Percentiles rank a stretch among this genome's conserved stretches.
phyloP scores from a whole-genome alignment of 345 rosid species.

The Hibiscus tridactylites region DNA sequence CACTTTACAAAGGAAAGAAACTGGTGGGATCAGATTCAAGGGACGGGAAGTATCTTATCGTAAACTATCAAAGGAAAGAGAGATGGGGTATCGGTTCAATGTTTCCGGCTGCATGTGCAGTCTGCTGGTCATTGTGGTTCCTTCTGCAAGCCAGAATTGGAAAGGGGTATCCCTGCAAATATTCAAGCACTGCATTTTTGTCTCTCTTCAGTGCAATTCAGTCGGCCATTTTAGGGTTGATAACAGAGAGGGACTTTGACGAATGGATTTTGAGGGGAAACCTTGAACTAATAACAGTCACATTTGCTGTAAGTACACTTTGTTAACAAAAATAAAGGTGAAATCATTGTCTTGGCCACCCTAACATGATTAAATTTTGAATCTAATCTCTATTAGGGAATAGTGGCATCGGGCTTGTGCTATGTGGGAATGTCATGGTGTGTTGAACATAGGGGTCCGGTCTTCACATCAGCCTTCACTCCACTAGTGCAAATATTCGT shows the following conservation, averaged over 20 bases:
- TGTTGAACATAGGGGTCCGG: slow-evolving; percentile 65
- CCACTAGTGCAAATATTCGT: slow-evolving; percentile 64
- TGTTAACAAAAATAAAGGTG: too few relatives aligned
- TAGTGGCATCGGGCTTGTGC: slow-evolving; percentile 74
- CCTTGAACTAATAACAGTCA: slow-evolving; percentile 28
- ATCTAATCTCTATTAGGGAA: slow-evolving; percentile 33
- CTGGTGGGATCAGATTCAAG: slow-evolving; percentile 18
- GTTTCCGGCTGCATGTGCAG: slow-evolving; percentile 20
- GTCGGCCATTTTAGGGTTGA: slow-evolving; percentile 35
- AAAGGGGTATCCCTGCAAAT: slow-evolving; percentile 40
- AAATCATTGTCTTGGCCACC: too few relatives aligned
- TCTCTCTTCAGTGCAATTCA: slow-evolving; percentile 51
- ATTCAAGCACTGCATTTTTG: slow-evolving; percentile 52
- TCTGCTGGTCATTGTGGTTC: slow-evolving; percentile 43
- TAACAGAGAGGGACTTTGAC: slow-evolving; percentile 22
- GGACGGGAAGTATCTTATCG: not conserved
- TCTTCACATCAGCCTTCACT: slow-evolving; percentile 70
- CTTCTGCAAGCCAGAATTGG: slow-evolving; percentile 46
- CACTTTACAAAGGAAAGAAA: slow-evolving; percentile 42
- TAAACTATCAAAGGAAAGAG: not conserved
- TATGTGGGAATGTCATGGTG: slow-evolving; percentile 82
- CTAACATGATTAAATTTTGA: too few relatives aligned
- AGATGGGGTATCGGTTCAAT: slow-evolving; percentile 46
- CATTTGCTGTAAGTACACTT: slow-evolving; percentile 27
- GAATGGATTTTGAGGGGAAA: slow-evolving; percentile 41